Base-by-base conservation (phyloP, 495 filamentous ascomycete species). In the Neurospora sp. region DNA sequence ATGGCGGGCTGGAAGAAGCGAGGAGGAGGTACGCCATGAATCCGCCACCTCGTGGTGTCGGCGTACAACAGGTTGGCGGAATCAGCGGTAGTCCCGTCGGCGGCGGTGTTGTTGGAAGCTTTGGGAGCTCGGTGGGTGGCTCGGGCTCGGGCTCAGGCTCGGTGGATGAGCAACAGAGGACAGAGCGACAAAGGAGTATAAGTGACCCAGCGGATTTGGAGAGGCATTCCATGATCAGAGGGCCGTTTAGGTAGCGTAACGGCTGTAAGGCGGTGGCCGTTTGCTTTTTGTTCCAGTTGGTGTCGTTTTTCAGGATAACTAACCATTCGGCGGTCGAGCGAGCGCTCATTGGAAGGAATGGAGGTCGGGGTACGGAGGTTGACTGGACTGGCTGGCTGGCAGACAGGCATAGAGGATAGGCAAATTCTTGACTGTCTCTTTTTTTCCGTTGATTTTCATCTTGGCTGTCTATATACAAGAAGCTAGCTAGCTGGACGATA, bases 111-210 rank as follows among this genome's bases (percentile, higher is more conserved):
- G 27, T 9, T 65, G 53, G 53, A 35, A 65, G 53, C 7, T 35
- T 65, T 27, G 53, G 53, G 7, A 65, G 53, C 7, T 35, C 53
- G 27, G 14, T 18, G 7, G 53, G 22, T 65, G 22, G 53, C 10
- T 27, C 53, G 31, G 53, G 53, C 31, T 65, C 53, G 0, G 27
- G 2, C 14, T 35, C 27, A 35, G 14, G 53, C 53, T 65, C 53
- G 14, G 27, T 37, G 8, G 81, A 81, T 0, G 83, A 86, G 65
- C 84, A 86, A 71, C 80, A 83, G 59, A 79, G 83, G 39, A 86
- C 85, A 2, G 86, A 86, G 70, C 76, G 86, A 69, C 85, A 86
- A 73, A 76, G 85, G 71, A 88, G 86, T 61, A 80, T 87, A 44
- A 87, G 83, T 68, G 84, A 84, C 38, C 82, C 84, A 27, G 76